phyloP scores from a whole-genome alignment of 148 eudicot species.

The Amaranthus cruentus region DNA sequence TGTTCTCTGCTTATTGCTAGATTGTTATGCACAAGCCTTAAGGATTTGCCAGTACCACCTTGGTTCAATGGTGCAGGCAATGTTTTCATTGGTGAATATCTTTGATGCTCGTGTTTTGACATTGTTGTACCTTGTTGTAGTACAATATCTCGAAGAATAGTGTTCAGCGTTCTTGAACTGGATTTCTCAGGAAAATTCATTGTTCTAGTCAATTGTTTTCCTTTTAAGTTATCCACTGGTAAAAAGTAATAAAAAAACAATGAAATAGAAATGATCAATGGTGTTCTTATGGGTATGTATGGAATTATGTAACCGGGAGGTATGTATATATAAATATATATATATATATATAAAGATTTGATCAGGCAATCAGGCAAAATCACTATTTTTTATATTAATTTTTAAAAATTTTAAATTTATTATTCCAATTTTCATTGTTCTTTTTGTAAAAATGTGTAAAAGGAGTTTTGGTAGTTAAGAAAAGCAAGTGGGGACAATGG shows the following conservation, averaged over 20 bases:
- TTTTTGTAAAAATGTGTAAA: neutral
- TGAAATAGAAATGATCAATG: neutral
- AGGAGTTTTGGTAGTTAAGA: neutral
- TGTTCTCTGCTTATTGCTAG: neutral
- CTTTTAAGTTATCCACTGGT: neutral
- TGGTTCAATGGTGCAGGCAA: slow-evolving; percentile 1
- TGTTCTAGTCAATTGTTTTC: neutral
- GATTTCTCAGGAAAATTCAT: slow-evolving; percentile 19
- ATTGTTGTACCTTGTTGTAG: slow-evolving; percentile 11
- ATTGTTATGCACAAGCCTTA: slow-evolving; percentile 3
- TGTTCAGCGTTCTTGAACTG: slow-evolving; percentile 22
- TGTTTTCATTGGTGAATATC: neutral
- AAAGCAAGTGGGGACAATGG: neutral
- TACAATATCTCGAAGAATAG: slow-evolving; percentile 23
- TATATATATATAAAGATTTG: no score
- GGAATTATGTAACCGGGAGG: slow-evolving; percentile 5
- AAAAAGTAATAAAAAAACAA: neutral
- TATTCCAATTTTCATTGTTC: no score
- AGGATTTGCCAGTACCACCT: slow-evolving; percentile 4
- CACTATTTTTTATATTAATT: neutral
- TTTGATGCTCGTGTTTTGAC: neutral
- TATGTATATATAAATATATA: slow-evolving; percentile 3
- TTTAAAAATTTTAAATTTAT: no score
- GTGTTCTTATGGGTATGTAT: neutral
- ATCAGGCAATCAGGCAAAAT: no score